Conservation (phyloP, 805 yeast genomes). For the Teunomyces lycoperdinae region DNA sequence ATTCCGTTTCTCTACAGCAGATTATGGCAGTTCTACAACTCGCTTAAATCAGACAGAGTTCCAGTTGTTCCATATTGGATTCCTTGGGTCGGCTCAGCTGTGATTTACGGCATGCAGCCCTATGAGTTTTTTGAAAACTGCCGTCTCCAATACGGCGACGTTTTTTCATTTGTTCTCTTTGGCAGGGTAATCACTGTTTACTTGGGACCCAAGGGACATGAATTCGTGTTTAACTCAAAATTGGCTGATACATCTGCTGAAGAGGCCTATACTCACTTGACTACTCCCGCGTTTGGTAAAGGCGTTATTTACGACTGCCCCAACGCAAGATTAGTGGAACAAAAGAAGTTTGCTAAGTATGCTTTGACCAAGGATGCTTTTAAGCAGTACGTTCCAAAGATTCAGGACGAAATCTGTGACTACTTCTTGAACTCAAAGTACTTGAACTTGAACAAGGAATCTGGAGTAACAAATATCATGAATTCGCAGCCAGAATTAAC, state of each 20-base stretch:
- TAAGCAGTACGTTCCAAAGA: constrained; percentile 79
- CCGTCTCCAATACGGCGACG: constrained; percentile 83
- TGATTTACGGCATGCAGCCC: constrained; percentile 89
- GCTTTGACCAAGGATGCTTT: constrained; percentile 86
- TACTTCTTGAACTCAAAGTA: constrained; percentile 55
- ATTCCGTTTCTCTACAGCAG: constrained; percentile 53
- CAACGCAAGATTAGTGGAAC: constrained; percentile 91
- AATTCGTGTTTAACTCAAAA: constrained; percentile 88
- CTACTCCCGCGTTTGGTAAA: constrained; percentile 96
- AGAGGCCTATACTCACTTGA: constrained; percentile 89
- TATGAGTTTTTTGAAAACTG: constrained; percentile 81
- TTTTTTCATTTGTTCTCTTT: constrained; percentile 81
- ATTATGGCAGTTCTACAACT: constrained; percentile 62
- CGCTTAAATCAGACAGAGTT: constrained; percentile 71
- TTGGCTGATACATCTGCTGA: constrained; percentile 90
- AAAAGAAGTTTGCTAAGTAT: constrained; percentile 90
- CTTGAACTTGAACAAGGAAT: constrained; percentile 37
- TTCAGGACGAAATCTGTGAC: constrained; percentile 67
- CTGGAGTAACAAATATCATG: constrained; percentile 65
- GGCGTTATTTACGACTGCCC: constrained; percentile 98
- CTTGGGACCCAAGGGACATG: constrained; percentile 96
- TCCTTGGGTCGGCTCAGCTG: constrained; percentile 94
- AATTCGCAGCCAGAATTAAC: constrained; percentile 90
- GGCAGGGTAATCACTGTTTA: constrained; percentile 95
- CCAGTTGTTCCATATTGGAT: constrained; percentile 90